A percentile compares a stretch with the other conserved stretches of the same genome.
These are phyloP conservation scores for Stephania yunnanensis DNA, from an alignment of 164 flowering plant genomes.

Conservation along the genomic window DNA sequence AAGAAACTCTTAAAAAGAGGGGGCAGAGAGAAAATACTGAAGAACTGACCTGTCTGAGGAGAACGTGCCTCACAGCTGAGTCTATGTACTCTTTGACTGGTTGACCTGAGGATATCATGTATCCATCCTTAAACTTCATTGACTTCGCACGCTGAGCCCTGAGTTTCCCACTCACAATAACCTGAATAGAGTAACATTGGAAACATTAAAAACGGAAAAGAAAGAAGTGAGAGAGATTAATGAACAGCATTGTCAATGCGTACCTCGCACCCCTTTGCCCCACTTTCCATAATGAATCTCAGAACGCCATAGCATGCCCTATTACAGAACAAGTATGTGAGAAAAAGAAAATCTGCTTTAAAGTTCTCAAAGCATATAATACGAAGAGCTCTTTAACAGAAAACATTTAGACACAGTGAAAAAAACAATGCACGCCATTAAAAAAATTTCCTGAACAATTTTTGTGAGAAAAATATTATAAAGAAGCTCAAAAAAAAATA, in stretches of 20 bases:
- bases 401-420: not conserved
- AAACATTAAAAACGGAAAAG: not conserved
- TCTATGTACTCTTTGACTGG: conserved; percentile 79
- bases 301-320: conserved; percentile 91
- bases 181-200: conserved; percentile 26
- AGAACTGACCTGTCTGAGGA: conserved; percentile 60
- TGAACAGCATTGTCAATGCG: not conserved
- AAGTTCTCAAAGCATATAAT: not conserved
- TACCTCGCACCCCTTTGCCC: conserved; percentile 93
- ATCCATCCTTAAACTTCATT: conserved; percentile 89
- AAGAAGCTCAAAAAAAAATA: too few species aligned
- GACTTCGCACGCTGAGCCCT: conserved; percentile 82
- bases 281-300: conserved; percentile 83
- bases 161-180: conserved; percentile 83
- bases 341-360: too few species aligned
- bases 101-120: conserved; percentile 84
- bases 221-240: not conserved
- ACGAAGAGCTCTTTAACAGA: not conserved
- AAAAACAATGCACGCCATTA: not conserved
- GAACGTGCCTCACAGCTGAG: conserved; percentile 81
- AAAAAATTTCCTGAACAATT: not conserved
- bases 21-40: not conserved
- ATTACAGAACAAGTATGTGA: not conserved
- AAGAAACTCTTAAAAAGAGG: not conserved
- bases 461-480: too few species aligned